Evolutionary conservation across 2,329 filamentous ascomycete genomes (phyloP).

Genomic region (Aspergillus neotritici): DNA sequence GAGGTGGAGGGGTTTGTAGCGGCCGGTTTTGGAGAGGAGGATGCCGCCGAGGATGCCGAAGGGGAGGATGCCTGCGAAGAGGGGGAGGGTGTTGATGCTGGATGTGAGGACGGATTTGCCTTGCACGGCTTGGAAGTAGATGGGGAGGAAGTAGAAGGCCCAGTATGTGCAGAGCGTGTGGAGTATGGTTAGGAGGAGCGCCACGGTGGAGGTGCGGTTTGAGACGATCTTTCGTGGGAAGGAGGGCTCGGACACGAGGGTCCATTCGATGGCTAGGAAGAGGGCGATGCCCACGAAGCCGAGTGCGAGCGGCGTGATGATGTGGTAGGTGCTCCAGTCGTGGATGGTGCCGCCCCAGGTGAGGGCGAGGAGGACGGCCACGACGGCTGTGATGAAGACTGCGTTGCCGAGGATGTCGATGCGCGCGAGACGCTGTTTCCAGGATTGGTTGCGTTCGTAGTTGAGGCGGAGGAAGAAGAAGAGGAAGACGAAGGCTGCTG

Average conservation of each 20-base stretch:
- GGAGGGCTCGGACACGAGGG: slow-evolving; percentile 26
- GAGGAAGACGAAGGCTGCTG: slow-evolving; percentile 23
- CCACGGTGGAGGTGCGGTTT: slow-evolving; percentile 32
- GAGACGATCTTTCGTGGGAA: slow-evolving; percentile 39
- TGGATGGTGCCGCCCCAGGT: background rate
- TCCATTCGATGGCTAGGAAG: too few relatives aligned
- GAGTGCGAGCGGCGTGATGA: slow-evolving; percentile 42
- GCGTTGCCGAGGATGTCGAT: slow-evolving; percentile 1
- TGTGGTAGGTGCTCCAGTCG: slow-evolving; percentile 9
- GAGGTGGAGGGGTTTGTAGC: slow-evolving; percentile 32
- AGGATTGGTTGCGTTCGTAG: too few relatives aligned
- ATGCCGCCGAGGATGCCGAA: slow-evolving; percentile 20
- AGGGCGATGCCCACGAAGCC: slow-evolving; percentile 40
- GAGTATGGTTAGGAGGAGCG: slow-evolving; percentile 34
- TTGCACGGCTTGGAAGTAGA: slow-evolving; percentile 41
- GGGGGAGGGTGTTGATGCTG: slow-evolving; percentile 18
- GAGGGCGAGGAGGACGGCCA: background rate
- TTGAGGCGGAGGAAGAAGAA: too few relatives aligned
- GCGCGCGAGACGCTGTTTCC: slow-evolving; percentile 41
- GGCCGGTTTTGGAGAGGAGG: slow-evolving; percentile 18
- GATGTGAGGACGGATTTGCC: slow-evolving; percentile 23
- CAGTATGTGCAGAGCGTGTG: slow-evolving; percentile 30
- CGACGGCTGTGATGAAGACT: background rate
- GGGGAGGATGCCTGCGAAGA: slow-evolving; percentile 11
- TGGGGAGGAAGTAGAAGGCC: slow-evolving; percentile 36